phyloP scores from a whole-genome alignment of 768 basidiomycete genomes.

The Xerocomus spinulosus region DNA sequence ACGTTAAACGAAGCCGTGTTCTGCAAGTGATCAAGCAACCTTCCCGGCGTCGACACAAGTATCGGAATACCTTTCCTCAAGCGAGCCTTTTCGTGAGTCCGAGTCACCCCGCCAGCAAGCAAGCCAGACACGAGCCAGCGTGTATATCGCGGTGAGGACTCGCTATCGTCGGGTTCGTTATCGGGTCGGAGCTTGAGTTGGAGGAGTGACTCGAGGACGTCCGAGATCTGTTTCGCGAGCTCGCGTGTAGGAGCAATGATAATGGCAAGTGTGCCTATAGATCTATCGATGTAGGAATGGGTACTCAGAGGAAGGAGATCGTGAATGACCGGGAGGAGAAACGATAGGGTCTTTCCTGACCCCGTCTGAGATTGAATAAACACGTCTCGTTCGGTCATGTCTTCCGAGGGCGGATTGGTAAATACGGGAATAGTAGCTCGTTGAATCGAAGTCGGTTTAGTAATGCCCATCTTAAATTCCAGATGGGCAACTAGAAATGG shows the following conservation, averaged over 20 bases:
- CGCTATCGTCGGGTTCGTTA: constrained; percentile 49
- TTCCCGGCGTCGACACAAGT: constrained; percentile 91
- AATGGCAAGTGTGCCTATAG: constrained; percentile 90
- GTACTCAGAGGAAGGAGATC: constrained; percentile 87
- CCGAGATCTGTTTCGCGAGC: constrained; percentile 93
- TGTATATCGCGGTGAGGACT: constrained; percentile 48
- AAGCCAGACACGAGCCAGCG: constrained; percentile 94
- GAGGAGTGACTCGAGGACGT: constrained; percentile 83
- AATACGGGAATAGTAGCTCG: constrained; percentile 65
- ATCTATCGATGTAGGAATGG: constrained; percentile 90
- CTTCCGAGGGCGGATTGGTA: constrained; percentile 38
- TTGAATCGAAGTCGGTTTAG: constrained; percentile 88
- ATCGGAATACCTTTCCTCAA: constrained; percentile 94
- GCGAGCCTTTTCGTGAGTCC: constrained; percentile 92
- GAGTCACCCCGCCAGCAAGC: constrained; percentile 89
- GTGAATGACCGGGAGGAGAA: constrained; percentile 90
- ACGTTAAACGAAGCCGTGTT: constrained; percentile 91
- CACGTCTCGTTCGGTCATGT: constrained; percentile 55
- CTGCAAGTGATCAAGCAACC: constrained; percentile 93
- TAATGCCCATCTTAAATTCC: constrained; percentile 71
- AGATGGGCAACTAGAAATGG: constrained; percentile 78
- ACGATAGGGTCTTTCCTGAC: constrained; percentile 93
- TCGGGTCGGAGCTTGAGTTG: constrained; percentile 65
- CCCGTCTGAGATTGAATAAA: constrained; percentile 97
- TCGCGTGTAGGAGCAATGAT: constrained; percentile 95